Percentiles rank a stretch among this genome's conserved stretches.
Evolutionary conservation across 495 filamentous ascomycete species (phyloP).

Genomic region (Xylaria longipes): DNA sequence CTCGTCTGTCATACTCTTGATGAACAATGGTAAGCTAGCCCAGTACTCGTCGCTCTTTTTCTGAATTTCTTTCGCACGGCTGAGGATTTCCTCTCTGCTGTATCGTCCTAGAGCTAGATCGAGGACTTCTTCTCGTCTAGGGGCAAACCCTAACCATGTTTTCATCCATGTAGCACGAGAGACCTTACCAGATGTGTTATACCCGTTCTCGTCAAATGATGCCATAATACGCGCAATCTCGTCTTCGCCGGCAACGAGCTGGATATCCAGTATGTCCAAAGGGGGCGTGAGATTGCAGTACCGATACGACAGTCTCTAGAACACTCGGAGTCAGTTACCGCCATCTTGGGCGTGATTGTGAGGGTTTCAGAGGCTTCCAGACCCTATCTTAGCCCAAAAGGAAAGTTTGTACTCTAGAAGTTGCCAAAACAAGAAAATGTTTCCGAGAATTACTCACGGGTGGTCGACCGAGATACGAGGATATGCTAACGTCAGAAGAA

Average conservation of each 20-base stretch:
- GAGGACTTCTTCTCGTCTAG: constrained; percentile 39
- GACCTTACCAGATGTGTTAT: constrained; percentile 34
- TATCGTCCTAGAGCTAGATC: constrained; percentile 39
- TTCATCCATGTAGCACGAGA: constrained; percentile 38
- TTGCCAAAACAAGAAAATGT: no score
- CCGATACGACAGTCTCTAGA: constrained; percentile 38
- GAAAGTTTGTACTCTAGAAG: no score
- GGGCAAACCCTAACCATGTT: constrained; percentile 36
- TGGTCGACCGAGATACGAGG: constrained; percentile 39
- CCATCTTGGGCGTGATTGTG: no score
- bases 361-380: no score
- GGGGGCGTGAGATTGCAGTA: constrained; percentile 41
- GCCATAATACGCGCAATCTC: constrained; percentile 34
- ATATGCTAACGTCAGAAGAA: constrained; percentile 35
- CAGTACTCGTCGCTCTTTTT: constrained; percentile 43
- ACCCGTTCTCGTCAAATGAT: constrained; percentile 38
- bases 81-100: constrained; percentile 41
- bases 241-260: constrained; percentile 33
- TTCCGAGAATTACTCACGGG: no score
- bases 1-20: constrained; percentile 42
- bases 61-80: constrained; percentile 43
- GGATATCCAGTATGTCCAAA: constrained; percentile 34
- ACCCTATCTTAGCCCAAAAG: no score
- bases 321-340: no score
- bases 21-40: constrained; percentile 45